Percentiles rank a stretch among this genome's conserved stretches.
Conservation (phyloP, 805 yeast species). For the Candida railenensis region DNA sequence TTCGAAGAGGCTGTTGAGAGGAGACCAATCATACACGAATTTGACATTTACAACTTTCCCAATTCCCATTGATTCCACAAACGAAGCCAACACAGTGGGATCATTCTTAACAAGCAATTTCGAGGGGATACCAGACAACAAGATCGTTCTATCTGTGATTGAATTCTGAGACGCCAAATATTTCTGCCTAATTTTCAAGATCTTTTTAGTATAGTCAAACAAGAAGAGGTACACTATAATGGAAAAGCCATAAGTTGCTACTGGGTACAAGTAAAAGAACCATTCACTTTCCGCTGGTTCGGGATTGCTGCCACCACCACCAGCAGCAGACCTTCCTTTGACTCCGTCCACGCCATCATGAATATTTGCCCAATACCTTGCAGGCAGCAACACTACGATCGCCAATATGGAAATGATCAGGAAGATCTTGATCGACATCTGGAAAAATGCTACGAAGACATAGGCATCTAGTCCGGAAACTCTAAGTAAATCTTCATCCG, state of each 20-base stretch:
- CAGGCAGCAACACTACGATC: conserved; percentile 34
- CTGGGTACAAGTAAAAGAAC: conserved; percentile 52
- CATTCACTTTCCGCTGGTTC: conserved; percentile 2
- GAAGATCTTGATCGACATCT: conserved; percentile 73
- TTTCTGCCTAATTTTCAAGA: conserved; percentile 53
- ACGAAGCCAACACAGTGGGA: conserved; percentile 43
- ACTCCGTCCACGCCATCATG: background rate
- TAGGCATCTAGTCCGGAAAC: conserved; percentile 93
- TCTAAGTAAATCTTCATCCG: conserved; percentile 76
- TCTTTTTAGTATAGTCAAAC: conserved; percentile 46
- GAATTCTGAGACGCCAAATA: conserved; percentile 60
- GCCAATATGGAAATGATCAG: conserved; percentile 64
- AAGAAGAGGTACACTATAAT: conserved; percentile 44
- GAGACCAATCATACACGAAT: conserved; percentile 46
- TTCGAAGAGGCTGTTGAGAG: conserved; percentile 37
- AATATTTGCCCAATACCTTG: conserved; percentile 17
- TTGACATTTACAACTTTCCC: conserved; percentile 54
- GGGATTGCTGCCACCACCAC: conserved; percentile 7
- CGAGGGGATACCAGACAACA: conserved; percentile 54
- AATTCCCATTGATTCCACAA: conserved; percentile 54
- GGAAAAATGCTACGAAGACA: conserved; percentile 42
- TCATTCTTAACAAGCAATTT: conserved; percentile 34
- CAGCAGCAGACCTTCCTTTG: background rate
- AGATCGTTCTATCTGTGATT: conserved; percentile 58
- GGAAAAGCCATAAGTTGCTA: conserved; percentile 57